Base-by-base conservation (phyloP, 805 yeast species). In the Scheffersomyces coipomensis region DNA sequence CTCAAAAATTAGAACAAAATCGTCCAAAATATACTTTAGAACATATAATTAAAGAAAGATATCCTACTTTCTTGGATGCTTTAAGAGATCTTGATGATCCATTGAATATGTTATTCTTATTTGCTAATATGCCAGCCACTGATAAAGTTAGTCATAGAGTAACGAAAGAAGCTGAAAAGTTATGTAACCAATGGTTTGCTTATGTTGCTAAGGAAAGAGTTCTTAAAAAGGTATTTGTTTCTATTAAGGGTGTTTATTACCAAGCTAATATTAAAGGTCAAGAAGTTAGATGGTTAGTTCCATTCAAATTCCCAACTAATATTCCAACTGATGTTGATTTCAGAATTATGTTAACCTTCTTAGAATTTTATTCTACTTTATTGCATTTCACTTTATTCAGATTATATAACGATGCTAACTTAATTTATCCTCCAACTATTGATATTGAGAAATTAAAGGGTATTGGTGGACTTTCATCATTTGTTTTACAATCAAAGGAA, bases 241-340 rank as follows among this genome's bases (percentile, higher is more conserved):
- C 96, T 35, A 91, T 93, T 58, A 93, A 93, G 66, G 99, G 99
- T 69, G 95, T 91, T 13, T 93, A 93, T 66, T 93, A 91, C 60
- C 88, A 89, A 62, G 98, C 97, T 24, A 78, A 62, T 45, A 81
- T 93, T 34, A 82, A 78, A 62, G 99, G 99, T 49, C 96, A 89
- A 64, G 96, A 88, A 49, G 76, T 93, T 33, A 79, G 91, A 66
- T 93, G 99, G 99, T 79, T 93, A 44, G 95, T 88, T 34, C 99
- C 99, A 18, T 93, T 84, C 77, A 93, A 89, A 65, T 93, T 90
- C 72, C 97, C 99, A 15, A 95, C 91, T 63, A 86, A 86, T 63
- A 85, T 93, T 51, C 98, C 99, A 34, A 67, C 84, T 33, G 98
- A 93, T 63, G 82, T 93, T 43, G 99, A 93, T 67, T 91, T 93